A percentile compares a stretch with the other conserved stretches of the same genome.
Conservation (phyloP, 2,329 filamentous ascomycete genomes). For the Ascosphaera apis region DNA sequence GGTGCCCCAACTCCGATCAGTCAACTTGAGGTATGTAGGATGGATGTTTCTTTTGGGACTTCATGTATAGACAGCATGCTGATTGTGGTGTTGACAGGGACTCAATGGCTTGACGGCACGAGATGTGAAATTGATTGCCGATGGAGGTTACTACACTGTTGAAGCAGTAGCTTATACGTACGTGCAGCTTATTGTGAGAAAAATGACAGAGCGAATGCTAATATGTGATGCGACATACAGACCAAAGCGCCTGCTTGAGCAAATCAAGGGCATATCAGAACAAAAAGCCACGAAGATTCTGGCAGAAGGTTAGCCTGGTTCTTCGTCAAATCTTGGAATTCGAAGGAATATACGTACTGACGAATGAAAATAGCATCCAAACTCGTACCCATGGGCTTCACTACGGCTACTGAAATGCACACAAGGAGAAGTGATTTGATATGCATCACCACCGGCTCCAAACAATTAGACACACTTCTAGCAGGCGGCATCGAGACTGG, state of each 20-base stretch:
- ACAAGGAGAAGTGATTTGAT: conserved; percentile 89
- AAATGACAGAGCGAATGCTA: neutral
- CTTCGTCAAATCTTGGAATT: neutral
- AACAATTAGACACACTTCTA: conserved; percentile 84
- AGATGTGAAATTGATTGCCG: conserved; percentile 79
- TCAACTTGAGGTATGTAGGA: conserved; percentile 53
- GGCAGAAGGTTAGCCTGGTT: conserved; percentile 46
- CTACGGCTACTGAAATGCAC: conserved; percentile 97
- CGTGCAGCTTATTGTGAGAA: conserved; percentile 8
- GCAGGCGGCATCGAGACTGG: conserved; percentile 92
- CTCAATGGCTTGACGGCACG: conserved; percentile 75
- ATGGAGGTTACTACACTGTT: conserved; percentile 85
- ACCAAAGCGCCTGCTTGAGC: conserved; percentile 54
- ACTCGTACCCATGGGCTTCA: conserved; percentile 95
- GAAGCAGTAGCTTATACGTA: conserved; percentile 89
- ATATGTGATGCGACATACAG: conserved; percentile 17
- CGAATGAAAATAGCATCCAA: conserved; percentile 45
- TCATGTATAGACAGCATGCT: neutral
- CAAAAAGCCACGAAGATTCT: conserved; percentile 86
- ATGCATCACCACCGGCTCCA: conserved; percentile 92
- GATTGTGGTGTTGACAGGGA: conserved; percentile 33
- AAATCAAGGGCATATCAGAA: conserved; percentile 95
- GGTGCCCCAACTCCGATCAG: conserved; percentile 80
- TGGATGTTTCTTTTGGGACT: conserved; percentile 1
- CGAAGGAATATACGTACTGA: neutral